Evolutionary conservation across 495 filamentous ascomycete species (phyloP), one percentile per base, ranked within the genome.

Genomic region (Neurospora cerealis): DNA sequence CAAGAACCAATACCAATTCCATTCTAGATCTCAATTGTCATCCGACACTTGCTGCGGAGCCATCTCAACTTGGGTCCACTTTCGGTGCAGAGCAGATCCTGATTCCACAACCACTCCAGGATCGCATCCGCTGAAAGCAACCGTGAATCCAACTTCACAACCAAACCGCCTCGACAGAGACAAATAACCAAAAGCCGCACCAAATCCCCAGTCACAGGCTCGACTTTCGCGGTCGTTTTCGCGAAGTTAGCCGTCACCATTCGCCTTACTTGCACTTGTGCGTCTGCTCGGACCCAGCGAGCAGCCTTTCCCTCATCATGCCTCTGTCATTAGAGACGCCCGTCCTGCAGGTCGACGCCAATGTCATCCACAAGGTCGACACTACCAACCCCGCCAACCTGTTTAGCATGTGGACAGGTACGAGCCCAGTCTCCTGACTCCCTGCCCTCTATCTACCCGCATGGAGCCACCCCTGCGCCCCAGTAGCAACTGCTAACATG

Each of bases 401-500:
- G 44, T 96, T 96, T 83, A 93, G 93, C 85, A 96, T 99, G 91
- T 97, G 95, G 94, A 94, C 94, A 83, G 94, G 95, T 97, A 85
- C 88, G 93, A 66, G 54, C 54, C 54, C 54, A 8, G 54, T 66
- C 54, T 66, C 54, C 54, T 66, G 54, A 66, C 54, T 66, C 54
- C 48, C 54, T 62, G 24, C 28, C 28, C 54, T 36, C 19, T 1
- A 66, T 34, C 54, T 87, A 71, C 37, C 72, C 6, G 39, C 66
- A n/a, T 74, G 54, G 77, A n/a, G 39, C 42, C 77, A 76, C 70
- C 71, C 70, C 66, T 42, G 39, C 28, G 44, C 39, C 72, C 19
- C 39, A 46, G 54, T 38, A 21, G 46, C 70, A 71, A 38, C 73
- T 75, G 21, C 75, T 71, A 73, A 44, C 72, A 34, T 70, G 40